These are phyloP conservation scores for Alternaria dauci DNA, from an alignment of 2,329 filamentous ascomycete species.

Conservation along the genomic window DNA sequence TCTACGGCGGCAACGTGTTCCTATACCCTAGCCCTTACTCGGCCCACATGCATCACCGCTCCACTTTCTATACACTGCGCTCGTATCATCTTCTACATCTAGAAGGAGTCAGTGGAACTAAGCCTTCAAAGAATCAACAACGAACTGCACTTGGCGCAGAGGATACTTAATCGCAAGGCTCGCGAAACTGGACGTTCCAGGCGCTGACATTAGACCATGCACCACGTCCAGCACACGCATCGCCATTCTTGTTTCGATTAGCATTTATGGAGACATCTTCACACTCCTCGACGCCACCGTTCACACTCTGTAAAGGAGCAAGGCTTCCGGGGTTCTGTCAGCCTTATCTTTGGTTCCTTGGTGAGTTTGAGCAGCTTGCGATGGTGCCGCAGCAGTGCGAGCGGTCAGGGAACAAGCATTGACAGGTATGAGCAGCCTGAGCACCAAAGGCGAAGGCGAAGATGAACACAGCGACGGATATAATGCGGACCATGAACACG, in stretches of 20 bases:
- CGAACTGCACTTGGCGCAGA: background rate
- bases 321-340: background rate
- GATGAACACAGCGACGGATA: background rate
- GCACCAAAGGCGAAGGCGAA: background rate
- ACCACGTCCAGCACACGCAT: background rate
- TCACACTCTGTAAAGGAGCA: background rate
- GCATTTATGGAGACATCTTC: background rate
- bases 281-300: background rate
- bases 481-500: background rate
- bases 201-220: background rate
- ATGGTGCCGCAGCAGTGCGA: background rate
- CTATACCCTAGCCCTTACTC: background rate
- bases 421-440: slow-evolving; percentile 3
- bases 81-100: background rate
- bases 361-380: background rate
- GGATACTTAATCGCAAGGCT: background rate
- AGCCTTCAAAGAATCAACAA: background rate
- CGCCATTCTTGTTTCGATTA: background rate
- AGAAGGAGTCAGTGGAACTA: background rate
- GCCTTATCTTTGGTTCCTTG: background rate
- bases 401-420: background rate
- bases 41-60: background rate
- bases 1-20: background rate
- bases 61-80: background rate
- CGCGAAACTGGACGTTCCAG: background rate